Percentiles rank a stretch among this genome's conserved stretches.
Conservation (phyloP, 176 grass and related monocot species). For the Oryza brachyantha region DNA sequence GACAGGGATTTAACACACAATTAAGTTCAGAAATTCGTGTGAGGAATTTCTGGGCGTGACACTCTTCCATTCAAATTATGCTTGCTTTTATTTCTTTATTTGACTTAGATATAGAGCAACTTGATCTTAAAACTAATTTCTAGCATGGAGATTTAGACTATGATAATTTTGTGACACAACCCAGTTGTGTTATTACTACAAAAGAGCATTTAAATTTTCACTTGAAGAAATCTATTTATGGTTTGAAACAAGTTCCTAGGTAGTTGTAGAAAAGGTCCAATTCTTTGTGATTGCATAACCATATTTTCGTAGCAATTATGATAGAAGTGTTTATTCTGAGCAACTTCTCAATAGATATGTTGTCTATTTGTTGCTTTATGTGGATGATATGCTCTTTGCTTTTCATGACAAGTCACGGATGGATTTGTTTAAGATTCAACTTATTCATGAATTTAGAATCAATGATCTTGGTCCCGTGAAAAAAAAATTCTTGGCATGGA, state of each 20-base stretch:
- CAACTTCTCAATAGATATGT: neutral
- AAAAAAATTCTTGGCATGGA: neutral
- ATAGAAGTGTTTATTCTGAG: neutral
- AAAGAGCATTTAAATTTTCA: neutral
- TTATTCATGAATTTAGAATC: neutral
- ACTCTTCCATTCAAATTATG: no score
- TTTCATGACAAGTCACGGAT: neutral
- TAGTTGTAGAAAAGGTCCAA: neutral
- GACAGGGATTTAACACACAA: no score
- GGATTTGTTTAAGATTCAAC: neutral
- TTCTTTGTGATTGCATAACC: neutral
- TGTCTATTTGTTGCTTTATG: neutral
- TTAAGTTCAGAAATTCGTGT: no score
- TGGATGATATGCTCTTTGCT: neutral
- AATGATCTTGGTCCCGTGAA: neutral
- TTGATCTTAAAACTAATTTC: no score
- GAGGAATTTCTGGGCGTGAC: no score
- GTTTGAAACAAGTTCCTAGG: neutral
- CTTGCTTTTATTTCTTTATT: no score
- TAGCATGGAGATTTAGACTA: no score
- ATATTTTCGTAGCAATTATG: neutral
- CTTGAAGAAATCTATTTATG: neutral
- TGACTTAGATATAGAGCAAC: no score
- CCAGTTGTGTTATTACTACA: neutral
- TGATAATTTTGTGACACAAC: no score